These are phyloP conservation scores for Citrus trifoliata DNA, from an alignment of 345 rosid species.

Conservation along the genomic window DNA sequence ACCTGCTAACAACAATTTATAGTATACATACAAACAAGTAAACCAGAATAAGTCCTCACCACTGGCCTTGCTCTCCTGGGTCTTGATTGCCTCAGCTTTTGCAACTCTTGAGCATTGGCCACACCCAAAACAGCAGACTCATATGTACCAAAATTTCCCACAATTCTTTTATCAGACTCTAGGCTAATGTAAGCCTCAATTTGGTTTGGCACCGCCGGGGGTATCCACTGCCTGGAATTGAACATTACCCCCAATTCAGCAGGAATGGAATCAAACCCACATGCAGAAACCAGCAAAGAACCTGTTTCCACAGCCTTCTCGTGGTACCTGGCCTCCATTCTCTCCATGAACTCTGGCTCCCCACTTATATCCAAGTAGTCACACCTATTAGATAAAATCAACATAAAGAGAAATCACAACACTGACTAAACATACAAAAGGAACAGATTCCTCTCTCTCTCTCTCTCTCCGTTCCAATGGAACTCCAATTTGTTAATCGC, in stretches of 20 bases:
- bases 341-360: constrained; percentile 94
- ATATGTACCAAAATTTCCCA: constrained; percentile 75
- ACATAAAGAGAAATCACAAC: not conserved
- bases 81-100: constrained; percentile 69
- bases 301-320: constrained; percentile 65
- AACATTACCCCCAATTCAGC: constrained; percentile 79
- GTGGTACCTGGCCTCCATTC: constrained; percentile 65
- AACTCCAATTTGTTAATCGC: not conserved
- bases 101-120: constrained; percentile 55
- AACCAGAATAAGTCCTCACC: constrained; percentile 34
- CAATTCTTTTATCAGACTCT: constrained; percentile 72
- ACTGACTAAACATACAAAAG: not conserved
- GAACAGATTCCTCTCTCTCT: not conserved
- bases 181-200: constrained; percentile 71
- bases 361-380: constrained; percentile 95
- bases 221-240: constrained; percentile 76
- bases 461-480: not conserved
- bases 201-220: constrained; percentile 61
- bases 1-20: not conserved
- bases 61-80: constrained; percentile 64
- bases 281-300: constrained; percentile 79
- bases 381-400: constrained; percentile 33
- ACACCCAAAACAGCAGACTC: constrained; percentile 85
- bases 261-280: constrained; percentile 90
- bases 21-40: not conserved